Evolutionary conservation across 2,329 filamentous ascomycete species (phyloP), one percentile per base, ranked within the genome.

Genomic region (Thelonectria blattea): DNA sequence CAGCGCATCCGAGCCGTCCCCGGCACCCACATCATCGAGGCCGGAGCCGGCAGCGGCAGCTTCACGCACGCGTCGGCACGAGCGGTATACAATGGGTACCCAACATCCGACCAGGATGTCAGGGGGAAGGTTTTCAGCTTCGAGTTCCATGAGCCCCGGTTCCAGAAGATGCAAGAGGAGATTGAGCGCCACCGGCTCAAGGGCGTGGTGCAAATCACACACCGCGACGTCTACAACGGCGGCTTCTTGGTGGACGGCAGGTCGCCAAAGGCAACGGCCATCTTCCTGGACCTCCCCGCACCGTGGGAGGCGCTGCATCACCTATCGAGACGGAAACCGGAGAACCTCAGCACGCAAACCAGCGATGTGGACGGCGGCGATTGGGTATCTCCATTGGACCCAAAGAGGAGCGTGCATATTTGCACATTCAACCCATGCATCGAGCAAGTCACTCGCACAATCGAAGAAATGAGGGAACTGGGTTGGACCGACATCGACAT

Each of bases 391-490:
- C 83, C 86, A 0, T 82, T 98, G 11, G 89, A 95, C 66, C 88
- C 91, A 0, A 82, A 83, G n/a, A 83, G 85, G 43, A 84, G 90
- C 5, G 86, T 89, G 1, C 85, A 95, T 72, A 85, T 99, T 56
- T 99, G 95, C 80, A 96, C 93, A 1, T 99, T 99, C 78, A 96
- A 91, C 1, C 95, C 95, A 0, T 99, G 95, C 76, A 96, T 99
- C 66, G 95, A 99, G 77, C 95, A 99, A 79, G 94, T 96, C 20
- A 92, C 91, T 54, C 87, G 88, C 57, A 98, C 95, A 0, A 88
- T 97, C 55, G 89, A 91, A 11, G 86, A 87, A 12, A 84, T 99
- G 76, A 89, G 94, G 55, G 85, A 88, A 39, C 80, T 93, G 7
- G 92, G 92, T 54, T 99, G 95, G 95, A 85, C 93, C 10, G 90